Evolutionary conservation across 805 yeast genomes (phyloP), one percentile per base, ranked within the genome.

Genomic region (Tetrapisispora pingtungensis): DNA sequence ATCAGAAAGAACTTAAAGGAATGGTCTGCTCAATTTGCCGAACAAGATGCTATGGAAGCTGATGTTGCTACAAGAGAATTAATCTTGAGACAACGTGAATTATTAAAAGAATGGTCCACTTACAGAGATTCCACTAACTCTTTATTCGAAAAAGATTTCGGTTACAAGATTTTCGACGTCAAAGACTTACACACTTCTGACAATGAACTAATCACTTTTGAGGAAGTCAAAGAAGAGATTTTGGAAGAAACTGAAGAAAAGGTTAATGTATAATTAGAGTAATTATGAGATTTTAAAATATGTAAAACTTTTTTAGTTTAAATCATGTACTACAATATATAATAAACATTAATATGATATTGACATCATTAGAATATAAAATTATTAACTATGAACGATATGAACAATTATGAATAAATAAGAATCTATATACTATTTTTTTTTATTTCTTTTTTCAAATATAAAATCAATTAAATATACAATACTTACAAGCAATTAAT

Each of bases 11-110:
- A 83, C 70, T 70, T 90, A 71, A 78, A 81, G 63, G 90, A 85
- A 67, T 86, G 84, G 75, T 74, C 88, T 56, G 93, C 93, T 35
- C 88, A 86, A 68, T 93, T 89, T 70, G 97, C 90, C 55, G 96
- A 88, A 69, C 72, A 75, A 50, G 99, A 93, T 69, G 90, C 90
- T 40, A 89, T 87, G 90, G 97, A 88, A 68, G 95, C 93, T 47
- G 83, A 85, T 58, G 83, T 88, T 57, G 96, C 94, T 57, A 76
- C 85, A 55, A 81, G 93, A 72, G 97, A 88, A 63, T 73, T 87
- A 52, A 88, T 88, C 64, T 74, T 86, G 71, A 77, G 69, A 59
- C 87, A 96, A 67, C 84, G 93, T 71, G 74, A 75, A 57, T 70
- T 81, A 61, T 74, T 88, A 61, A 81, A 81, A 61, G 88, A 84